Percentiles rank a stretch among this genome's conserved stretches.
Evolutionary conservation across 345 rosid genomes (phyloP).

Genomic region (Brassica nigra): DNA sequence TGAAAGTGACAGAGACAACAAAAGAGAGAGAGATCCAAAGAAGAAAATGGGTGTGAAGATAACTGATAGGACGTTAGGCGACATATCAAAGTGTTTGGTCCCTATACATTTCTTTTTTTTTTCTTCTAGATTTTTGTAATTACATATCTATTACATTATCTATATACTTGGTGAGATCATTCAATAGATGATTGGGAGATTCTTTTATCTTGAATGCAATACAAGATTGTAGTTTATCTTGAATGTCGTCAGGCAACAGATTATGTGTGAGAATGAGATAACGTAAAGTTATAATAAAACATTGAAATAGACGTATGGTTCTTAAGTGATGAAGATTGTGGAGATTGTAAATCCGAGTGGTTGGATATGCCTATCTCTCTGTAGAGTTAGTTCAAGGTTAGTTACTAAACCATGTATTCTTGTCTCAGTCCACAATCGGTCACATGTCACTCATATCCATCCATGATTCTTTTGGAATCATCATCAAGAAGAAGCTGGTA

Average conservation of each 20-base stretch:
- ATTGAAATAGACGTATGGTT: not conserved
- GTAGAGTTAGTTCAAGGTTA: not conserved
- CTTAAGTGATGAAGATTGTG: not conserved
- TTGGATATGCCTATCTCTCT: not conserved
- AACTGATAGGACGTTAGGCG: conserved; percentile 41
- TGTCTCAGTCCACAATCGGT: not conserved
- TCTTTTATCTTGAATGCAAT: not conserved
- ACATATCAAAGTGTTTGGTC: conserved; percentile 37
- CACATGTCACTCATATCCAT: not conserved
- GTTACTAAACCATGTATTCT: not conserved
- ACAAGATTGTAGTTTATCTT: not conserved
- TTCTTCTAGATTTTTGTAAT: not conserved
- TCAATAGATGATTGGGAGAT: conserved; percentile 13
- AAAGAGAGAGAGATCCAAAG: conserved; percentile 18
- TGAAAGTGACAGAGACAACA: conserved; percentile 12
- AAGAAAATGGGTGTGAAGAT: conserved; percentile 37
- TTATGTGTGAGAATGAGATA: not conserved
- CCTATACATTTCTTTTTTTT: not conserved
- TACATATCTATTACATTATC: not conserved
- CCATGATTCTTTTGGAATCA: not conserved
- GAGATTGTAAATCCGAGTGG: not conserved
- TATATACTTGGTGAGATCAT: not conserved
- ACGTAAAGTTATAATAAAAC: not conserved
- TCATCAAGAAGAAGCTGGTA: not conserved
- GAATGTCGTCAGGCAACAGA: not conserved